Evolutionary conservation across 2,329 filamentous ascomycete genomes (phyloP).

Genomic region (Cordyceps farinosa): DNA sequence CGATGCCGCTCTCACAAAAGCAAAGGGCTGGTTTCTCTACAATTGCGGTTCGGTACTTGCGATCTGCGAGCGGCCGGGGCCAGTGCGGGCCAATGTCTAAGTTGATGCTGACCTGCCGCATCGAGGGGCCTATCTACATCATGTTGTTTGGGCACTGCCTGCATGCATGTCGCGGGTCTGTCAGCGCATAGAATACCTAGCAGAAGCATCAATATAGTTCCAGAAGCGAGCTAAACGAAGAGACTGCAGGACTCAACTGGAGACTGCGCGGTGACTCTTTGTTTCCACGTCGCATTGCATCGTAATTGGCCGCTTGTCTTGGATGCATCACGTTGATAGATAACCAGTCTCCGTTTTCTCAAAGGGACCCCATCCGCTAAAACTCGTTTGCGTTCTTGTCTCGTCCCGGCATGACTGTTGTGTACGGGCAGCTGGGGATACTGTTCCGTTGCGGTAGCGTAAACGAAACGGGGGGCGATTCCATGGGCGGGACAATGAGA

Average conservation of each 20-base stretch:
- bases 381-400: neutral
- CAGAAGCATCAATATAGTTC: neutral
- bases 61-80: neutral
- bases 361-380: neutral
- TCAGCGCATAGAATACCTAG: neutral
- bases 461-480: neutral
- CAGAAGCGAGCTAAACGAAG: neutral
- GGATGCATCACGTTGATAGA: neutral
- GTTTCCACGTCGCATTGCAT: neutral
- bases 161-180: conserved; percentile 1
- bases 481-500: neutral
- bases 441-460: neutral
- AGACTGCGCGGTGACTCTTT: neutral
- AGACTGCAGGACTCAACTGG: neutral
- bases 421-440: neutral
- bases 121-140: neutral
- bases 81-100: conserved; percentile 8
- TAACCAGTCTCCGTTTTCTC: neutral
- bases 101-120: conserved; percentile 3
- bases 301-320: conserved; percentile 1
- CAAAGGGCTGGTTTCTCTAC: neutral
- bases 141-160: neutral
- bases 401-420: neutral
- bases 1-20: neutral
- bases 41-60: neutral